Evolutionary conservation across 352 stramenopile species (phyloP).

Genomic region (Pythium scleroteichum): DNA sequence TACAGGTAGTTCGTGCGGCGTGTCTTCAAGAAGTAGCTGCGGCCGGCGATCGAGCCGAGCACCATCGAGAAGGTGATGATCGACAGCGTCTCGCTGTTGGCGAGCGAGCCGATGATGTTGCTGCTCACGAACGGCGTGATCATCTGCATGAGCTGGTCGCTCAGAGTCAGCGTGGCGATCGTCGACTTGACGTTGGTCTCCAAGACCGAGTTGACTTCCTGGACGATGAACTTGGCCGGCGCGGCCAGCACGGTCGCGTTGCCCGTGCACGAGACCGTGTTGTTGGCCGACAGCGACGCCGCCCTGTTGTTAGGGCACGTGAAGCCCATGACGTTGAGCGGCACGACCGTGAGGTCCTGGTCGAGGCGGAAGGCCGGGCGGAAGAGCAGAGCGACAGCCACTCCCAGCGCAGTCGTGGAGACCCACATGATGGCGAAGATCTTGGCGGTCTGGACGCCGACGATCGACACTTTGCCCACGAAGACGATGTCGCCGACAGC

Average conservation of each 20-base stretch:
- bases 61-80: slow-evolving; percentile 75
- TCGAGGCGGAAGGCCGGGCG: slow-evolving; percentile 43
- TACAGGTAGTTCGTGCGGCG: slow-evolving; percentile 63
- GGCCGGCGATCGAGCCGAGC: slow-evolving; percentile 54
- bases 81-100: slow-evolving; percentile 47
- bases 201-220: slow-evolving; percentile 52
- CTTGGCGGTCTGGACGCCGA: slow-evolving; percentile 60
- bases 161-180: slow-evolving; percentile 47
- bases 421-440: slow-evolving; percentile 60
- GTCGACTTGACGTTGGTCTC: slow-evolving; percentile 25
- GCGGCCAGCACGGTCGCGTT: background rate
- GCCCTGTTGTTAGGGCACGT: slow-evolving; percentile 47
- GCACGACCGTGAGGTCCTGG: slow-evolving; percentile 7
- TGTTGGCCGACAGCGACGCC: slow-evolving; percentile 16
- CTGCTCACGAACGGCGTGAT: slow-evolving; percentile 56
- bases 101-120: slow-evolving; percentile 64
- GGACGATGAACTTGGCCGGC: slow-evolving; percentile 36
- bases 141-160: slow-evolving; percentile 54
- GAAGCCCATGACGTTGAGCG: slow-evolving; percentile 43
- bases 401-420: slow-evolving; percentile 39
- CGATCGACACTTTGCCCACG: slow-evolving; percentile 30
- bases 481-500: slow-evolving; percentile 63
- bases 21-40: slow-evolving; percentile 59
- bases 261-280: slow-evolving; percentile 23
- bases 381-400: slow-evolving; percentile 54